phyloP scores from a whole-genome alignment of 2,329 filamentous ascomycete species.

The Ophiostoma ips region DNA sequence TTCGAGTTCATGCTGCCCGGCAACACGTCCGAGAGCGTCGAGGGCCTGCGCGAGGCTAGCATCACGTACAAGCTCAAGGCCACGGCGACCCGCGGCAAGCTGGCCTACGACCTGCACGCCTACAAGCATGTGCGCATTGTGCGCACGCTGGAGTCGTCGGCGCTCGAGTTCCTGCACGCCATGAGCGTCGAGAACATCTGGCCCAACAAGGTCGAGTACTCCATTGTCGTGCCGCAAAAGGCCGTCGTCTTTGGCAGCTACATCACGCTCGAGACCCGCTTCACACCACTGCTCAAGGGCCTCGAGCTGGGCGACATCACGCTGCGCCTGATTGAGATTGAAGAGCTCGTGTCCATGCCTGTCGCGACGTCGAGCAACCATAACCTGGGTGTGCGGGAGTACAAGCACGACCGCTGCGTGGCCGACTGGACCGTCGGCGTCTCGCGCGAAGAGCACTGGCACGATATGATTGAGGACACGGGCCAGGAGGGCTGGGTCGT shows the following conservation, averaged over 20 bases:
- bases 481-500: slow-evolving; percentile 52
- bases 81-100: slow-evolving; percentile 72
- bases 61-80: slow-evolving; percentile 87
- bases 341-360: slow-evolving; percentile 32
- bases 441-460: slow-evolving; percentile 48
- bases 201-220: slow-evolving; percentile 96
- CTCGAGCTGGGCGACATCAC: slow-evolving; percentile 72
- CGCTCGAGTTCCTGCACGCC: slow-evolving; percentile 66
- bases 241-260: slow-evolving; percentile 87
- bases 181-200: slow-evolving; percentile 97
- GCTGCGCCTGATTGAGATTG: slow-evolving; percentile 65
- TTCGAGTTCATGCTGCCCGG: slow-evolving; percentile 65
- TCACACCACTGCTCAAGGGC: slow-evolving; percentile 80
- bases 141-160: slow-evolving; percentile 60
- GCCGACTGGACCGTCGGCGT: slow-evolving; percentile 43
- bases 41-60: slow-evolving; percentile 74
- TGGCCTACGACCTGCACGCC: slow-evolving; percentile 72
- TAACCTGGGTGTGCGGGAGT: slow-evolving; percentile 35
- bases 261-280: slow-evolving; percentile 70
- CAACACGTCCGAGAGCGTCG: slow-evolving; percentile 69
- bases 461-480: slow-evolving; percentile 53
- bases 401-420: slow-evolving; percentile 52
- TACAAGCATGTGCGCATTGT: slow-evolving; percentile 69
- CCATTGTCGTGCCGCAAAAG: slow-evolving; percentile 83
- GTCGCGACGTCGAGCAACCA: slow-evolving; percentile 36